phyloP scores from a whole-genome alignment of 495 filamentous ascomycete species.

The Xylaria longipes region DNA sequence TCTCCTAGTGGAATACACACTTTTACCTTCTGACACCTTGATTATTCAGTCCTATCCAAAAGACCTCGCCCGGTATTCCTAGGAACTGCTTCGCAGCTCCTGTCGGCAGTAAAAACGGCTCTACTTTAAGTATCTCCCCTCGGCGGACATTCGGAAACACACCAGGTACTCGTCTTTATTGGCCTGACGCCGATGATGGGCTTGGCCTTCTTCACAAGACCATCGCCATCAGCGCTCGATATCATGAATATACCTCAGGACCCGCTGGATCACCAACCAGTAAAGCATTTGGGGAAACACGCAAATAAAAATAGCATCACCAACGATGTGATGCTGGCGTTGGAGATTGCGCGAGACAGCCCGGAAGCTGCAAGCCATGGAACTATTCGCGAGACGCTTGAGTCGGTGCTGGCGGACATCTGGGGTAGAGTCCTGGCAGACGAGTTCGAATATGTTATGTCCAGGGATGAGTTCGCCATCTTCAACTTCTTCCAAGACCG shows the following conservation, averaged over 20 bases:
- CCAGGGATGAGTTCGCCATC: constrained; percentile 73
- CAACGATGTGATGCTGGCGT: constrained; percentile 53
- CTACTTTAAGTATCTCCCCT: not conserved
- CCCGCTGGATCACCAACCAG: not conserved
- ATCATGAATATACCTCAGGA: constrained; percentile 3
- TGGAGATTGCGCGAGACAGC: constrained; percentile 72
- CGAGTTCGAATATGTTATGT: constrained; percentile 70
- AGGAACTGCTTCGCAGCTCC: not conserved
- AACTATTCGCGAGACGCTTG: constrained; percentile 58
- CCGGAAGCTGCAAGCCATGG: constrained; percentile 63
- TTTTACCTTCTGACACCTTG: not conserved
- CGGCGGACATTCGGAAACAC: not conserved
- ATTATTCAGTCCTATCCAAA: not conserved
- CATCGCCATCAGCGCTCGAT: not conserved
- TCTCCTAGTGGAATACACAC: not conserved
- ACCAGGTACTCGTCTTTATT: not conserved
- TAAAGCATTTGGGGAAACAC: not conserved
- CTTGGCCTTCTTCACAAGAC: not conserved
- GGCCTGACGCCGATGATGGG: not conserved
- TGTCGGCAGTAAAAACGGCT: not conserved
- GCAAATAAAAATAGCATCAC: not conserved
- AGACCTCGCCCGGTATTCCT: not conserved
- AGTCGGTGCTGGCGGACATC: constrained; percentile 61
- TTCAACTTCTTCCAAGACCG: constrained; percentile 76
- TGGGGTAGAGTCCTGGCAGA: constrained; percentile 66